phyloP scores from a whole-genome alignment of 2,329 filamentous ascomycete genomes.

The Fusarium foetens region DNA sequence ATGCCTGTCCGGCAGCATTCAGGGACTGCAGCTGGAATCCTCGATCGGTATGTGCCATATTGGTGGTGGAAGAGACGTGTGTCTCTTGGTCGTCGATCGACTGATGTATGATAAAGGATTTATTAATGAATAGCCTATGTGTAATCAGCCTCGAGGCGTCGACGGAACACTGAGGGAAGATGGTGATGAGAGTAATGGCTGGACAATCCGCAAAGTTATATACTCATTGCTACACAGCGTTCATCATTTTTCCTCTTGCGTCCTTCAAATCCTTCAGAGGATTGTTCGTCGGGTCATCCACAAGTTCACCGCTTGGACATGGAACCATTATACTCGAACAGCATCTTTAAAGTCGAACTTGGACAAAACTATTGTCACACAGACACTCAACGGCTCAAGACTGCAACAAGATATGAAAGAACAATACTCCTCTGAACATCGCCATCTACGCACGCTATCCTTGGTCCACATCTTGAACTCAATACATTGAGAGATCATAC shows the following conservation, averaged over 20 bases:
- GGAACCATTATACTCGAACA: not conserved
- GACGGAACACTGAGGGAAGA: not conserved
- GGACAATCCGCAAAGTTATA: not conserved
- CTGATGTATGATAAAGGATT: not conserved
- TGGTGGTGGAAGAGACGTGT: not conserved
- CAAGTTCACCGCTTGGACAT: not conserved
- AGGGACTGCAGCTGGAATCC: not conserved
- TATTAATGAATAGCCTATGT: not conserved
- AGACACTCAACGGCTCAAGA: not conserved
- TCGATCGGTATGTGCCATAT: not conserved
- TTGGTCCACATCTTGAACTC: constrained; percentile 14
- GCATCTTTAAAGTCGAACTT: not conserved
- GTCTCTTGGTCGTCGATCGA: not conserved
- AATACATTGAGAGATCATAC: constrained; percentile 26
- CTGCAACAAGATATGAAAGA: not conserved
- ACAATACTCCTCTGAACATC: not conserved
- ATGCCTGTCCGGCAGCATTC: not conserved
- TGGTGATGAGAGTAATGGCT: not conserved
- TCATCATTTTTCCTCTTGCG: not conserved
- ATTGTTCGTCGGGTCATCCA: not conserved
- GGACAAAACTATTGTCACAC: not conserved
- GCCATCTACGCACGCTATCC: constrained; percentile 6
- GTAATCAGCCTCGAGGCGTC: not conserved
- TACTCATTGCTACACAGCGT: not conserved
- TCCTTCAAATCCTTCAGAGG: not conserved